Evolutionary conservation across 495 filamentous ascomycete species (phyloP).

Genomic region (Penicillium egyptiacum): DNA sequence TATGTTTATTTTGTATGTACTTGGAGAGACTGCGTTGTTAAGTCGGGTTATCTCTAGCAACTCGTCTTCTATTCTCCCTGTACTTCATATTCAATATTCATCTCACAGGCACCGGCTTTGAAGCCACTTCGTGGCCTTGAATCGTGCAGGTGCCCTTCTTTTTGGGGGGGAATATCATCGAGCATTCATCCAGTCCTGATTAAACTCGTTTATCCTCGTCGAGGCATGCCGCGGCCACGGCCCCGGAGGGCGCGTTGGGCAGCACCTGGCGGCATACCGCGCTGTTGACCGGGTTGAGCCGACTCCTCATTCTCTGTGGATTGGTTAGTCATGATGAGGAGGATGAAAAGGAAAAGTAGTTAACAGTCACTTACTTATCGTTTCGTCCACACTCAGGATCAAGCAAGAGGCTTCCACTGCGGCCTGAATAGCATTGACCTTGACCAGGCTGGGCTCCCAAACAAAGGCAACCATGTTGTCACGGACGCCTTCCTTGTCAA

Average conservation of each 20-base stretch:
- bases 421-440: constrained; percentile 96
- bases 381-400: constrained; percentile 96
- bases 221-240: constrained; percentile 87
- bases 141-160: constrained; percentile 13
- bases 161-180: constrained; percentile 16
- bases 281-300: constrained; percentile 70
- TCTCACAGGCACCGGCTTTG: constrained; percentile 13
- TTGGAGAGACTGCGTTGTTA: constrained; percentile 14
- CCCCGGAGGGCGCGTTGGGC: constrained; percentile 86
- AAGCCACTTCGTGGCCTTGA: constrained; percentile 14
- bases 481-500: constrained; percentile 82
- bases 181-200: constrained; percentile 26
- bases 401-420: constrained; percentile 92
- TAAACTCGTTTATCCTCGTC: constrained; percentile 37
- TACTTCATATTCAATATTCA: constrained; percentile 19
- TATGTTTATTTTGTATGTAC: constrained; percentile 15
- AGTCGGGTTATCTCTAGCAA: constrained; percentile 21
- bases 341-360: neutral
- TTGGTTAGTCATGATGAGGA: constrained; percentile 20
- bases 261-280: constrained; percentile 83
- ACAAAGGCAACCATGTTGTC: constrained; percentile 94
- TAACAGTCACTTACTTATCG: constrained; percentile 64
- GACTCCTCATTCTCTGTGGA: constrained; percentile 81
- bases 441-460: constrained; percentile 94
- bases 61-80: constrained; percentile 20